Evolutionary conservation across 306 rosid genomes (phyloP).

Genomic region (Quercus cerris): DNA sequence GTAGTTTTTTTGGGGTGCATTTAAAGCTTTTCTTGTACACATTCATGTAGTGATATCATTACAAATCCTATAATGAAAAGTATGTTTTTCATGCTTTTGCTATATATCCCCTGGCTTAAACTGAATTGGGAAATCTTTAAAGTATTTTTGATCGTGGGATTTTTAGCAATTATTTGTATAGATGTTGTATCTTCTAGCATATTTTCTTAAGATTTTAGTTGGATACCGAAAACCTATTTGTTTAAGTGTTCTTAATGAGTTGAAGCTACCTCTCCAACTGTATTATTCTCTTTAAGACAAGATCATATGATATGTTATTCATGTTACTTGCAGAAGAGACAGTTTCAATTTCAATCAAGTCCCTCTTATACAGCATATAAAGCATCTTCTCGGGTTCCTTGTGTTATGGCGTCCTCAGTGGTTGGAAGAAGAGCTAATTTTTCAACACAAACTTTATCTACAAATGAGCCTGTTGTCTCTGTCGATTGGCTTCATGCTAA

Average conservation of each 20-base stretch:
- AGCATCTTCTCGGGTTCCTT: constrained; percentile 32
- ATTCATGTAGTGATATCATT: not conserved
- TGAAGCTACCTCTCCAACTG: not conserved
- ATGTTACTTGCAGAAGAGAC: constrained; percentile 49
- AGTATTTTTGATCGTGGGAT: not conserved
- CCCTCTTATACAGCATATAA: constrained; percentile 33
- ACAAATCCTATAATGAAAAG: not conserved
- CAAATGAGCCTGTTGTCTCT: constrained; percentile 84
- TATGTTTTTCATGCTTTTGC: not conserved
- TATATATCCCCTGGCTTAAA: not conserved
- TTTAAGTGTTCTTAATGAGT: constrained; percentile 12
- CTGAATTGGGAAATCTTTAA: constrained; percentile 1
- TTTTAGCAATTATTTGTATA: not conserved
- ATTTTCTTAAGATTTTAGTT: not conserved
- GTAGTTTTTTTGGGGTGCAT: not conserved
- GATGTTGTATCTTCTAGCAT: not conserved
- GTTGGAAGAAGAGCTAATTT: constrained; percentile 47
- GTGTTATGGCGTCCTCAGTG: constrained; percentile 64
- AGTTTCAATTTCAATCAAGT: constrained; percentile 26
- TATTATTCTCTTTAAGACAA: constrained; percentile 8
- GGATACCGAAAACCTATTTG: not conserved
- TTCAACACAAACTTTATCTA: constrained; percentile 51
- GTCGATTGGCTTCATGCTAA: constrained; percentile 87
- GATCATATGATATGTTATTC: constrained; percentile 9
- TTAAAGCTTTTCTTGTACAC: not conserved